phyloP scores from a whole-genome alignment of 306 rosid genomes.

The Quercus variabilis region DNA sequence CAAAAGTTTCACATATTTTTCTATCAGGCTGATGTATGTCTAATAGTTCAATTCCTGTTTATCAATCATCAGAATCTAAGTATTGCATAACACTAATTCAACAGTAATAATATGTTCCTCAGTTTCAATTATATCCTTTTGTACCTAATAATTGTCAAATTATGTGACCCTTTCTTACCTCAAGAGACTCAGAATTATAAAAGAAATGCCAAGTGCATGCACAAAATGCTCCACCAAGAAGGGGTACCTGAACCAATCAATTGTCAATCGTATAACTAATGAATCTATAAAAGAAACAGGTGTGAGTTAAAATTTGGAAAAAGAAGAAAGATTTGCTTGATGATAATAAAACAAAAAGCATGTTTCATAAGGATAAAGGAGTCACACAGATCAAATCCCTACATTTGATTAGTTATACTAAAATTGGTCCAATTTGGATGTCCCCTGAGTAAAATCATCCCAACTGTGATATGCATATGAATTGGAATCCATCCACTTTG shows the following conservation, averaged over 20 bases:
- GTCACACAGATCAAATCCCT: background rate
- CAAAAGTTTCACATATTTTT: background rate
- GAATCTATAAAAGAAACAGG: background rate
- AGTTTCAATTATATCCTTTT: no score
- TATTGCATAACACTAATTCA: background rate
- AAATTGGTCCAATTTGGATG: background rate
- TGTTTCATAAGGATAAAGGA: background rate
- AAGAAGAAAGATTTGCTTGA: background rate
- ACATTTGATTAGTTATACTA: background rate
- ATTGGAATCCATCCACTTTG: background rate
- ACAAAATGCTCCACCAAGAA: slow-evolving; percentile 91
- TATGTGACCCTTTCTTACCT: slow-evolving; percentile 39
- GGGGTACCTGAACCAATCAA: slow-evolving; percentile 64
- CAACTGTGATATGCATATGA: background rate
- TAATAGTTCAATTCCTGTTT: background rate
- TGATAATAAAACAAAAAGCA: background rate
- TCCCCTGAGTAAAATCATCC: background rate
- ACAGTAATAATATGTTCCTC: background rate
- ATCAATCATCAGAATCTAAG: background rate
- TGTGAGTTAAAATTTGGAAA: background rate
- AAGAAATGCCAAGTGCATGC: slow-evolving; percentile 99
- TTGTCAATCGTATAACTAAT: background rate
- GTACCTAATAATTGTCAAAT: background rate
- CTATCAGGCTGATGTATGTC: background rate
- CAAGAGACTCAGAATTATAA: slow-evolving; percentile 82